phyloP scores from a whole-genome alignment of 1,284 basidiomycete species.

The Salmacisia buchloeana region DNA sequence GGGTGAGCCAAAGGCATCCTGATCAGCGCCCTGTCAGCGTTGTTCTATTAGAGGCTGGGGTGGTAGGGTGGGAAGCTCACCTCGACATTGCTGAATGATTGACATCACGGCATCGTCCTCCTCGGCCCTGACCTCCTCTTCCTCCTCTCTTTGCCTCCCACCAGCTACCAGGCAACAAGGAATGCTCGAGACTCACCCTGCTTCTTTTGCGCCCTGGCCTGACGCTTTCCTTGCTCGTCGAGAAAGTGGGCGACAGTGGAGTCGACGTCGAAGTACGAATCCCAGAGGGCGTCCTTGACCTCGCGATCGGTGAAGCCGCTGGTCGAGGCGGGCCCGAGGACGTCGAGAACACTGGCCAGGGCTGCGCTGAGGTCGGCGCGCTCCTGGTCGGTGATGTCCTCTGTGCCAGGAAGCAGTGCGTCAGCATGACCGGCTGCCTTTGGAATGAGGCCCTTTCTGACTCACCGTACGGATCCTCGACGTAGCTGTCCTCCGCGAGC shows the following conservation, averaged over 20 bases:
- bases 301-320: constrained; percentile 40
- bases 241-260: constrained; percentile 67
- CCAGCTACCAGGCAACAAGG: constrained; percentile 16
- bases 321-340: constrained; percentile 30
- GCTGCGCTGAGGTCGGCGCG: constrained; percentile 34
- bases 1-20: constrained; percentile 67
- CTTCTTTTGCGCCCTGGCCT: constrained; percentile 32
- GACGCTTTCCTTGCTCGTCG: constrained; percentile 30
- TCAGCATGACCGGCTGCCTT: background rate
- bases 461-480: constrained; percentile 37
- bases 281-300: constrained; percentile 79
- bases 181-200: constrained; percentile 27
- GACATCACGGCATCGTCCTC: constrained; percentile 17
- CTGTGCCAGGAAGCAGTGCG: constrained; percentile 12
- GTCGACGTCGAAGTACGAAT: constrained; percentile 80
- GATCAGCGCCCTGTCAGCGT: too few relatives aligned
- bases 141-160: constrained; percentile 6
- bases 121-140: background rate
- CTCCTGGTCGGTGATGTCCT: constrained; percentile 39
- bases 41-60: too few relatives aligned
- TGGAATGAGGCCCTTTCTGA: background rate
- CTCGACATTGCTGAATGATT: too few relatives aligned
- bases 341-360: constrained; percentile 25
- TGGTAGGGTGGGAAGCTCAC: too few relatives aligned
- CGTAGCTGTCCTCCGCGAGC: constrained; percentile 57